Evolutionary conservation across 495 filamentous ascomycete species (phyloP).

Genomic region (Pseudevernia furfuracea): DNA sequence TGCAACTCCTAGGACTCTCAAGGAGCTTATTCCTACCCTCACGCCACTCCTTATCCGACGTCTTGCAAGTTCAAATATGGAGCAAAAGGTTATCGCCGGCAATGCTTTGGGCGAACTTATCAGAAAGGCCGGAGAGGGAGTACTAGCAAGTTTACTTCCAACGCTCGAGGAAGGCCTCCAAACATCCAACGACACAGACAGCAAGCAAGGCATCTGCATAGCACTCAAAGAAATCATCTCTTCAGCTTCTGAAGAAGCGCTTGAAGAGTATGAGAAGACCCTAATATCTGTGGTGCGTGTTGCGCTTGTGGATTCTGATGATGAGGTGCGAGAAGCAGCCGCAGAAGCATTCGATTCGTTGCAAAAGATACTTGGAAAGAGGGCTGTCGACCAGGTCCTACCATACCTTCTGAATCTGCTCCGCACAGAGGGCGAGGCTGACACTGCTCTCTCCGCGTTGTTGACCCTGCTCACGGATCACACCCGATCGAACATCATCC

Average conservation of each 20-base stretch:
- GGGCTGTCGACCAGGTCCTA: conserved; percentile 85
- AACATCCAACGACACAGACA: conserved; percentile 80
- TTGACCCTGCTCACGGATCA: conserved; percentile 89
- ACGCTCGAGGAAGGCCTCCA: conserved; percentile 90
- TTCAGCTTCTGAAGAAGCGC: conserved; percentile 79
- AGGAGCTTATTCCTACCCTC: conserved; percentile 89
- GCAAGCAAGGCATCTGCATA: conserved; percentile 95
- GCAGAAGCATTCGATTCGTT: conserved; percentile 94
- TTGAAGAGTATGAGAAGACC: conserved; percentile 92
- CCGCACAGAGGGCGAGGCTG: conserved; percentile 73
- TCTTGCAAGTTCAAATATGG: conserved; percentile 90
- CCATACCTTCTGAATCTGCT: conserved; percentile 85
- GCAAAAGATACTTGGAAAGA: conserved; percentile 89
- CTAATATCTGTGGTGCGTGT: conserved; percentile 90
- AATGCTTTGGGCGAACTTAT: conserved; percentile 95
- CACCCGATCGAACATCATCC: conserved; percentile 88
- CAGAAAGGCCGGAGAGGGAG: conserved; percentile 89
- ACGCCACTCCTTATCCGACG: conserved; percentile 91
- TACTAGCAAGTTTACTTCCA: conserved; percentile 78
- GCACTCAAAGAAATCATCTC: conserved; percentile 87
- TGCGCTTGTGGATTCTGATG: conserved; percentile 81
- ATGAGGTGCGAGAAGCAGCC: conserved; percentile 87
- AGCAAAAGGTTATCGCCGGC: conserved; percentile 96
- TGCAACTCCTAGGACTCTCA: conserved; percentile 82
- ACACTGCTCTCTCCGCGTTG: conserved; percentile 86